Percentiles rank a stretch among this genome's conserved stretches.
Conservation (phyloP, 2,329 filamentous ascomycete genomes). For the Arthrobotrys sphaeroides region DNA sequence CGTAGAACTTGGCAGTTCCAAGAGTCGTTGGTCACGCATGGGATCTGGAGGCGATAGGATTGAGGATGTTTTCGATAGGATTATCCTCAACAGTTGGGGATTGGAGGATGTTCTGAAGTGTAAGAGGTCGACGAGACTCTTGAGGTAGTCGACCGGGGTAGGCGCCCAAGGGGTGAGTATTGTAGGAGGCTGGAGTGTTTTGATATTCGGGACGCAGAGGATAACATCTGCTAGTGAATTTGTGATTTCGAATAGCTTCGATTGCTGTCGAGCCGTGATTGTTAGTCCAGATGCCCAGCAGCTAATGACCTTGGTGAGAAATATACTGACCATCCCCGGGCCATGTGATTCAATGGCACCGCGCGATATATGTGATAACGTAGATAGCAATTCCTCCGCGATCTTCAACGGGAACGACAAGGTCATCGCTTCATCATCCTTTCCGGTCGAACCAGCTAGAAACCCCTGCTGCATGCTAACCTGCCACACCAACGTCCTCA, state of each 20-base stretch:
- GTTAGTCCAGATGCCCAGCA: neutral
- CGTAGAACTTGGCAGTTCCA: conserved; percentile 46
- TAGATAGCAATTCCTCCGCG: conserved; percentile 33
- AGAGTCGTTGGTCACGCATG: conserved; percentile 30
- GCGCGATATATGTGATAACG: conserved; percentile 32
- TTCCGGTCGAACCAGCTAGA: conserved; percentile 14
- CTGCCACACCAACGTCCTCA: conserved; percentile 51
- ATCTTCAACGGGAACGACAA: conserved; percentile 40
- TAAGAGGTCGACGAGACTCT: conserved; percentile 43
- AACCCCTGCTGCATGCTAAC: conserved; percentile 51
- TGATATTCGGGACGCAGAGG: conserved; percentile 46
- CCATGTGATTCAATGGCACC: conserved; percentile 49
- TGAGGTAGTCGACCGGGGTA: conserved; percentile 43
- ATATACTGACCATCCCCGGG: conserved; percentile 38
- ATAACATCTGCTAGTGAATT: conserved; percentile 52
- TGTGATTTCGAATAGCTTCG: conserved; percentile 51
- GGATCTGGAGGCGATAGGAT: conserved; percentile 41
- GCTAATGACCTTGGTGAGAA: too few species aligned
- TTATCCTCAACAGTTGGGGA: conserved; percentile 35
- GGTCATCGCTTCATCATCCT: conserved; percentile 47
- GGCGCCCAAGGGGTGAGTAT: conserved; percentile 9
- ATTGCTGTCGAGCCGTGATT: conserved; percentile 14
- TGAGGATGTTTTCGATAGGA: conserved; percentile 41
- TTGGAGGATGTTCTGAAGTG: conserved; percentile 48
- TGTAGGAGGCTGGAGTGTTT: neutral